Base-by-base conservation (phyloP, 83 land plant genomes). In the Isoetes engelmannii region DNA sequence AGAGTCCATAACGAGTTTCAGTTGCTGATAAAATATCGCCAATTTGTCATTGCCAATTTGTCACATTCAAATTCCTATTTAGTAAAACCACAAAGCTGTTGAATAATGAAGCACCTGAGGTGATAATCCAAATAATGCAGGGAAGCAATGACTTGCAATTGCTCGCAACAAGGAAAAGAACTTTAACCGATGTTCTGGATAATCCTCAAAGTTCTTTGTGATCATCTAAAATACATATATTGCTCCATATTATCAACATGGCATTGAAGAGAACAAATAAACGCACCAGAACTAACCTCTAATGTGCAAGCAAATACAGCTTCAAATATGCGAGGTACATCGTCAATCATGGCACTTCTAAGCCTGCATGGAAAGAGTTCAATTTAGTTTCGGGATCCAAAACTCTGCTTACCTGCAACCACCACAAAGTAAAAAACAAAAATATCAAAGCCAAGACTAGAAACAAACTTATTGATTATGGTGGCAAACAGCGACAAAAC, bases 181-280 rank as follows among this genome's bases (percentile, higher is more conserved):
- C 74, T 95, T 95, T 48, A 95, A 80, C 4, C 99, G 90, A 79
- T 95, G 99, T 68, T 95, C 99, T n/a, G 99, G 99, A 69, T 95
- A 92, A 76, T 95, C 99, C 74, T 95, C 99, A 81, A 92, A 95
- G 68, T 95, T 95, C 69, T 91, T 91, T 1, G 99, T 95, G 5
- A 95, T 95, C 99, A 95, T 95, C 99, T 95, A 83, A 19, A 74
- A 61, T 43, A 10, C 8, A 28, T 15, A 46, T 47, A 15, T 41
- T 57, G 4, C 46, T 66, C 10, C 8, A 75, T 46, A 43, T 21
- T 19, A 70, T 69, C 20, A 72, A 45, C 5, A 65, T 15, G 55
- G 59, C 56, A 3, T 67, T 15, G 12, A 57, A 74, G 73, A 28
- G 50, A 43, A 68, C n/a, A 64, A 19, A 10, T 43, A 41, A 7